These are phyloP conservation scores for Pneumocystis wakefieldiae DNA, from an alignment of 1,139 yeast species.

Conservation along the genomic window DNA sequence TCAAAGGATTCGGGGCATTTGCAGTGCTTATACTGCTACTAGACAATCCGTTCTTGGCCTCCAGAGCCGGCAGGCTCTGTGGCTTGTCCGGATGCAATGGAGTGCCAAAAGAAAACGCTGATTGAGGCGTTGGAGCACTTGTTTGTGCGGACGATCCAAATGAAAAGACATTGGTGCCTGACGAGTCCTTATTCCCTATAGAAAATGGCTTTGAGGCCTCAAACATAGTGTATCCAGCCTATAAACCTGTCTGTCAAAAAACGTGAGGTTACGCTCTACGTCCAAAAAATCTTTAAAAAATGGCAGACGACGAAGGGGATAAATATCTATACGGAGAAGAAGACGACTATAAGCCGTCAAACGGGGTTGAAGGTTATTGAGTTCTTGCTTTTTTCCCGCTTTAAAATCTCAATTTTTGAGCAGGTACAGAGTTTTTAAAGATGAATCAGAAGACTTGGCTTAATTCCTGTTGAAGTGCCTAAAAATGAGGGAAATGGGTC, in stretches of 20 bases:
- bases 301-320: constrained; percentile 54
- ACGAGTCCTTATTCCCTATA: background rate
- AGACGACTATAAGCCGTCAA: constrained; percentile 8
- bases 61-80: background rate
- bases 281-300: background rate
- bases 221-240: background rate
- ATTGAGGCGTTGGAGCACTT: constrained; percentile 1
- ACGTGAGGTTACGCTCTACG: background rate
- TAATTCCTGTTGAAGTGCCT: constrained; percentile 15
- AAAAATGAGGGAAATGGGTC: constrained; percentile 1
- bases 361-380: constrained; percentile 12
- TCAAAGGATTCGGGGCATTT: background rate
- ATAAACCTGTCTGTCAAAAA: background rate
- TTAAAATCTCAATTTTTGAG: constrained; percentile 4
- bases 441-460: constrained; percentile 17
- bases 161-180: background rate
- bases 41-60: background rate
- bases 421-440: constrained; percentile 15
- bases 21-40: background rate
- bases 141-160: background rate
- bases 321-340: constrained; percentile 71
- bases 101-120: background rate
- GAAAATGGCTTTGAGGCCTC: constrained; percentile 4
- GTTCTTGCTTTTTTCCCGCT: constrained; percentile 19
- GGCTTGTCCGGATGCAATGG: constrained; percentile 10